These are phyloP conservation scores for Penicillium crystallinum DNA, from an alignment of 495 filamentous ascomycete species.

Conservation along the genomic window DNA sequence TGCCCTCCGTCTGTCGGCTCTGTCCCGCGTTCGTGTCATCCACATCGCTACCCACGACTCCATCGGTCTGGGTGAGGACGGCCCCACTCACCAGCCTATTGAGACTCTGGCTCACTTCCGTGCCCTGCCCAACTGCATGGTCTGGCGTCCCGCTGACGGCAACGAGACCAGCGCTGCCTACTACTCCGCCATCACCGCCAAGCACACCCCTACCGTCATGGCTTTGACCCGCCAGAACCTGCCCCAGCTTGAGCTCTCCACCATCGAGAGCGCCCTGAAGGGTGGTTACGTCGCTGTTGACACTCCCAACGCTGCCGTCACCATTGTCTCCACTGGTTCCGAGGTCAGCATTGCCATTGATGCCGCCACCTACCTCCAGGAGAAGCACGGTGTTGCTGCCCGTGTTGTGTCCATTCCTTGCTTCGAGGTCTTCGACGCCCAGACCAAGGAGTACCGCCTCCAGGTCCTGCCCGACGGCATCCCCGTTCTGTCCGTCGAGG, in stretches of 20 bases:
- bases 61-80: conserved; percentile 98
- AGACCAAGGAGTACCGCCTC: conserved; percentile 90
- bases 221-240: conserved; percentile 98
- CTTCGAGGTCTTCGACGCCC: conserved; percentile 94
- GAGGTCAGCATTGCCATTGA: conserved; percentile 94
- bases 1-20: conserved; percentile 85
- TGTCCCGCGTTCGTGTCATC: conserved; percentile 88
- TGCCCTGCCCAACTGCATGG: conserved; percentile 98
- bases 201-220: conserved; percentile 86
- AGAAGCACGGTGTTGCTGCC: conserved; percentile 80
- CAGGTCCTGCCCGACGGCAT: conserved; percentile 90
- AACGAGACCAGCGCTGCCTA: conserved; percentile 98
- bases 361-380: conserved; percentile 81
- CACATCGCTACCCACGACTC: conserved; percentile 99
- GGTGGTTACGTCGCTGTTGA: conserved; percentile 91
- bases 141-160: conserved; percentile 97
- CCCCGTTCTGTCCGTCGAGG: conserved; percentile 89
- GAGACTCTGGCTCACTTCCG: conserved; percentile 99
- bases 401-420: conserved; percentile 96
- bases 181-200: conserved; percentile 88
- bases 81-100: conserved; percentile 98
- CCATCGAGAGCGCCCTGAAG: conserved; percentile 80
- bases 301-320: conserved; percentile 76
- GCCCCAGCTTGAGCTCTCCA: conserved; percentile 91
- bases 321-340: conserved; percentile 90